Base-by-base conservation (phyloP, 257 asterid species). In the Solanum acaule region DNA sequence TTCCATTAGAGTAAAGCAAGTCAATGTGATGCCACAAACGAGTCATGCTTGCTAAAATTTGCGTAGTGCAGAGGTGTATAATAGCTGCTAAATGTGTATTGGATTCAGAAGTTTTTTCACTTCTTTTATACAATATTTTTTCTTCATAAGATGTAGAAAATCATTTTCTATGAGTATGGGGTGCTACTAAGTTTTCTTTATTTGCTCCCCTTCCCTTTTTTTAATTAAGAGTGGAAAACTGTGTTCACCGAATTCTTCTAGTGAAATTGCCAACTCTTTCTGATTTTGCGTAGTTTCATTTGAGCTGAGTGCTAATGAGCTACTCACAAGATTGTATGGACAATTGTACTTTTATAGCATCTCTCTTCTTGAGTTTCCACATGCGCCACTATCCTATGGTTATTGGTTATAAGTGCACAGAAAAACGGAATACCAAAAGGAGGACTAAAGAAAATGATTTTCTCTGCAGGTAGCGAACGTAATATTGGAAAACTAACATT, bases 401-500 rank as follows among this genome's bases (percentile, higher is more conserved):
- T 78, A 78, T 14, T 78, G 8, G 37, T 31, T 79, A 25, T 44
- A 15, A 44, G 42, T 82, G 86, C 70, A 81, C 40, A 49, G 23
- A 77, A n/a, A 49, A 29, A 75, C 49, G 31, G 29, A 79, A 81
- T 29, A 9, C 86, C 12, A 81, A 81, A 81, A 27, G 86, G 68
- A 29, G 42, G 70, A 31, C 86, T 82, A 82, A 52, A 46, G 86
- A 86, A 34, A 35, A 73, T 52, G 33, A 73, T 61, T 89, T 79
- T 52, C 83, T 87, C 72, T 86, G 88, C 95, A 97, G 99, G 99
- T 87, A 97, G 99, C 88, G 97, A 94, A 90, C 87, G 92, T 79
- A 97, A 97, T 93, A 93, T 94, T 86, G 94, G 96, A 87, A 91
- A 72, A 67, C 92, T 94, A 91, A 90, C 99, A n/a, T 89, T 97